Base-by-base conservation (phyloP, 345 rosid species). In the Syzygium aromaticum region DNA sequence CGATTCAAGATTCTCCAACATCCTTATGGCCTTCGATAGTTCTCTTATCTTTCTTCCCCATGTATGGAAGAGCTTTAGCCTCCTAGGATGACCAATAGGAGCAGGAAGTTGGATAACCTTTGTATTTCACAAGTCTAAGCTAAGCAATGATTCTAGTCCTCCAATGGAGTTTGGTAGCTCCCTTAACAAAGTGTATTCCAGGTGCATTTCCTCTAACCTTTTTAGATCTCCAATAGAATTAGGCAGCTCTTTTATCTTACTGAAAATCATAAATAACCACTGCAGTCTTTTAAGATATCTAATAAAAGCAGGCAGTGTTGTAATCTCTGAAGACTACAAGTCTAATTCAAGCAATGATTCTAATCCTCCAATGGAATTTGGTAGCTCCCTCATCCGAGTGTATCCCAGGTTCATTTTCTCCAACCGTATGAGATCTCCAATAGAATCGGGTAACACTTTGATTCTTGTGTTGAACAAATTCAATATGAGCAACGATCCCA, bases 381-480 rank as follows among this genome's bases (percentile, higher is more conserved):
- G 30, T 11, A 59, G 64, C 3, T 5, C 30, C 64, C 30, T 59
- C 11, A 59, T 59, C 15, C 1, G 1, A 27, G 30, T 27, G 64
- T 0, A 0, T 25, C 7, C 7, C 7, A 59, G 0, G 7, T 59
- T 0, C 0, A 59, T 0, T 59, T 59, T 3, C 64, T 1, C 7
- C 16, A 59, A 27, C 7, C 6, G 5, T 59, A 27, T 59, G 64
- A 59, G 64, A 59, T 59, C 15, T 27, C 64, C 64, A 5, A 25
- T 59, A 11, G 64, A 59, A 59, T 59, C 7, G 0, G 64, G 64
- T 27, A 59, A 27, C 16, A 5, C 8, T 27, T 0, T 25, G 2
- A 59, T 59, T 27, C 30, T 5, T 12, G 64, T 59, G 16, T 11
- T 9, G 6, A 0, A 23, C 28, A 57, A 10, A 57, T 23, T 1